Evolutionary conservation across 805 yeast species (phyloP), one percentile per base, ranked within the genome.

Genomic region (Hanseniaspora clermontiae): DNA sequence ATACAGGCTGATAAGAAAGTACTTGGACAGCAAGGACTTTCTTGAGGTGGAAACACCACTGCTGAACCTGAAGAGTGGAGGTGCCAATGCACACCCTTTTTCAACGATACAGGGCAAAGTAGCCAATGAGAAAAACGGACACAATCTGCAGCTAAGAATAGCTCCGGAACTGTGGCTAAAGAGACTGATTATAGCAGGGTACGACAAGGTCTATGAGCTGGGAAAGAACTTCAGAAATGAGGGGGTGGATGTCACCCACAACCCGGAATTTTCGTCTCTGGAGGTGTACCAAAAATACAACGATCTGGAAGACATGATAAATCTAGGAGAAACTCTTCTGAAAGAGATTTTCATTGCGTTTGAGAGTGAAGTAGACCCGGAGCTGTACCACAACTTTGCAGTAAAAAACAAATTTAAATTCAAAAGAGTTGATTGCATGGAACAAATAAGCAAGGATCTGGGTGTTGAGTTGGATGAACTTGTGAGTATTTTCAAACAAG

Each of bases 91-190:
- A 0, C 77, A 77, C n/a, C 96, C 97, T 0, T 93, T 93, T 62
- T 64, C 64, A 0, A 88, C 97, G 0, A 53, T 60, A 1, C 67
- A 76, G 43, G 66, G 68, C 19, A 49, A 36, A 63, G 68, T 67
- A 9, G 71, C 70, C 19, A 59, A 59, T 1, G 64, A 61, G 2
- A 61, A 58, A 39, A 64, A 57, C 11, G 59, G 60, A 1, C 52
- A 63, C 1, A 70, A 71, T 12, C 68, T 88, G 9, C 82, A 79
- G 55, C 68, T 93, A 47, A 72, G 98, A 45, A 91, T 93, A 1
- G 97, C 98, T 0, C 98, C 98, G 0, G 98, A 91, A 64, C 70
- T 93, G 40, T 93, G 96, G 96, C 75, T 93, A 56, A 93, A 93
- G 65, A 77, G 85, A 60, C 70, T 93, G 51, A 78, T 89, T 2